Evolutionary conservation across 805 yeast species (phyloP).

Genomic region (Wickerhamiella alocasiicola): DNA sequence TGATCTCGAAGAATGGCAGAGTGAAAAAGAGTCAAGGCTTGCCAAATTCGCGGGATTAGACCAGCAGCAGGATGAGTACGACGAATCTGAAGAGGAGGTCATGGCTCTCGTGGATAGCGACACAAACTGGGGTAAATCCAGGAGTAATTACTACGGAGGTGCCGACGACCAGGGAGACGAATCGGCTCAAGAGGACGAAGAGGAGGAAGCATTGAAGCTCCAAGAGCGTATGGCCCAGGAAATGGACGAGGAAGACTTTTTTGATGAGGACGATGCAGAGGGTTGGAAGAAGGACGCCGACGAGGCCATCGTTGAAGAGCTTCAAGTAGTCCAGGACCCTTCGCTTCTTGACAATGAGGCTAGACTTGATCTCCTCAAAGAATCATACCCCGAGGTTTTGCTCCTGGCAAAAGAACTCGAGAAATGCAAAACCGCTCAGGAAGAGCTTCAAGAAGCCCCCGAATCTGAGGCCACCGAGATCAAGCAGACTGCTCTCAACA

Average conservation of each 20-base stretch:
- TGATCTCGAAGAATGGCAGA: constrained; percentile 19
- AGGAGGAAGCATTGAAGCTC: constrained; percentile 75
- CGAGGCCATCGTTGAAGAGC: constrained; percentile 26
- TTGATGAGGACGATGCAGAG: constrained; percentile 64
- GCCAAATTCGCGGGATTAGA: constrained; percentile 16
- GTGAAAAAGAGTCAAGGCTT: constrained; percentile 12
- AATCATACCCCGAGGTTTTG: constrained; percentile 69
- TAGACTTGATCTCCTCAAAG: constrained; percentile 40
- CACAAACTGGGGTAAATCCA: constrained; percentile 34
- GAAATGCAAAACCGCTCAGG: constrained; percentile 25
- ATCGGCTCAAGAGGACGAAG: constrained; percentile 63
- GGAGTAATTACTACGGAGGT: constrained; percentile 32
- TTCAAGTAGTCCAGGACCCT: constrained; percentile 32
- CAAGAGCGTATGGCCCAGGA: constrained; percentile 73
- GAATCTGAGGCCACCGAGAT: constrained; percentile 24
- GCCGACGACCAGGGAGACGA: constrained; percentile 50
- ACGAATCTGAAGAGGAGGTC: constrained; percentile 48
- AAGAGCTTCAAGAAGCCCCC: constrained; percentile 15
- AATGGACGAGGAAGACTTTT: constrained; percentile 56
- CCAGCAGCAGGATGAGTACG: constrained; percentile 21
- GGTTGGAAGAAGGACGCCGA: constrained; percentile 62
- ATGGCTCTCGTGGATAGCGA: constrained; percentile 32
- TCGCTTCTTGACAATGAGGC: constrained; percentile 40
- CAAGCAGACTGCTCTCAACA: constrained; percentile 57
- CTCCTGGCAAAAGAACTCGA: constrained; percentile 60